Evolutionary conservation across 1,284 basidiomycete genomes (phyloP).

Genomic region (Rhodotorula sp.): DNA sequence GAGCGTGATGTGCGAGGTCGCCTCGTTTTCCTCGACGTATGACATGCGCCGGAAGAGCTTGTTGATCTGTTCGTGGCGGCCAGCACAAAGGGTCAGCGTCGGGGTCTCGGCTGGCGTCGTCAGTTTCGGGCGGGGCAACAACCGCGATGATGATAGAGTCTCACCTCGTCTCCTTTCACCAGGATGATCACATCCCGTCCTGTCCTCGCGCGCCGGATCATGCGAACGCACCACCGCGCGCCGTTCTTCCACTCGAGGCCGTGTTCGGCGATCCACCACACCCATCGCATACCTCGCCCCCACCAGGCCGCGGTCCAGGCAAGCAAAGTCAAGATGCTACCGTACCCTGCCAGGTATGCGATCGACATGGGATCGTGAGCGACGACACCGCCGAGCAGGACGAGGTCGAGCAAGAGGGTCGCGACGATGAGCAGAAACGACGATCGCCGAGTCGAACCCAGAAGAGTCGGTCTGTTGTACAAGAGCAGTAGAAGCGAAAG

Average conservation of each 20-base stretch:
- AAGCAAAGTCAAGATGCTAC: conserved; percentile 49
- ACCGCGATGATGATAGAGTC: conserved; percentile 12
- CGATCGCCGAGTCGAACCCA: conserved; percentile 50
- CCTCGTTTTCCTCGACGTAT: conserved; percentile 66
- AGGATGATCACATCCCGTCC: conserved; percentile 61
- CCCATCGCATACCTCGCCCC: conserved; percentile 58
- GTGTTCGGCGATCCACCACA: conserved; percentile 55
- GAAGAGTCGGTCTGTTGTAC: conserved; percentile 63
- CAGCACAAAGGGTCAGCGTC: too few relatives aligned
- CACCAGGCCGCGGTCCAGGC: conserved; percentile 52
- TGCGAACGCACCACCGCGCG: conserved; percentile 53
- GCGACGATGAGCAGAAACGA: conserved; percentile 53
- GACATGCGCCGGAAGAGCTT: conserved; percentile 62
- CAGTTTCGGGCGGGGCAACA: background rate
- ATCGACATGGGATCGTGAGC: conserved; percentile 60
- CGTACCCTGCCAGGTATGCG: conserved; percentile 57
- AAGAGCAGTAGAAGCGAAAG: conserved; percentile 62
- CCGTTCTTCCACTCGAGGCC: conserved; percentile 61
- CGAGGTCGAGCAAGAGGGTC: conserved; percentile 55
- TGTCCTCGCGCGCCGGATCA: conserved; percentile 56
- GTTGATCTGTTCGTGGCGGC: conserved; percentile 56
- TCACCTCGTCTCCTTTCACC: conserved; percentile 63
- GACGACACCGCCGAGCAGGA: conserved; percentile 63
- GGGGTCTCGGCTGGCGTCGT: background rate
- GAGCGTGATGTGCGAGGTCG: conserved; percentile 65